Conservation (phyloP, 31 red algal species). For the Porphyra umbilicalis region DNA sequence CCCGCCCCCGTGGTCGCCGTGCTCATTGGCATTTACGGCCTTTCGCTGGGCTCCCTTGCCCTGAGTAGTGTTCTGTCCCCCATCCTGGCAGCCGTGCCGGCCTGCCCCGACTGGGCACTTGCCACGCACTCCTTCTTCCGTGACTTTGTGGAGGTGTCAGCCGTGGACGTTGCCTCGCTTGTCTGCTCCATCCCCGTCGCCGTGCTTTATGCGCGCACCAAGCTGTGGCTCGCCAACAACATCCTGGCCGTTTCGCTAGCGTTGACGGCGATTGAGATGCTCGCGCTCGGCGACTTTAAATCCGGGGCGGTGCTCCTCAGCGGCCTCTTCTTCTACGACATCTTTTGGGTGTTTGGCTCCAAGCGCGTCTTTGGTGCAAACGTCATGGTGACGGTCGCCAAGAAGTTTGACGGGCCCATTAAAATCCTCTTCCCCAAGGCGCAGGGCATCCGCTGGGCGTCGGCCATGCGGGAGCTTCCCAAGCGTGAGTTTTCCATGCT, state of each 20-base stretch:
- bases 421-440: constrained; percentile 65
- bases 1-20: constrained; percentile 59
- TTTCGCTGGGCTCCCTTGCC: constrained; percentile 40
- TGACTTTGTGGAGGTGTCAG: constrained; percentile 22
- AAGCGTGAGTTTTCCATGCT: constrained; percentile 68
- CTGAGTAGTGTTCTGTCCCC: constrained; percentile 29
- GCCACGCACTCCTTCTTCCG: constrained; percentile 23
- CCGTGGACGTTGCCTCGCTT: constrained; percentile 28
- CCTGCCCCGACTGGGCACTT: constrained; percentile 9
- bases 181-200: constrained; percentile 30
- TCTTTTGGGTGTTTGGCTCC: constrained; percentile 92
- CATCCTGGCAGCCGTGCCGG: constrained; percentile 9
- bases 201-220: constrained; percentile 36
- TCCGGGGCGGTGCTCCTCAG: constrained; percentile 41
- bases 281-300: constrained; percentile 75
- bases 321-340: constrained; percentile 86
- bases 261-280: constrained; percentile 63
- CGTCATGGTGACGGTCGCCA: constrained; percentile 87
- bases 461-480: constrained; percentile 3
- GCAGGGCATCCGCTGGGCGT: constrained; percentile 7
- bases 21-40: constrained; percentile 40
- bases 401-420: constrained; percentile 77
- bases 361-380: constrained; percentile 78
- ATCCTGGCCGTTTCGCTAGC: constrained; percentile 59
- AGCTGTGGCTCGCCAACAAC: constrained; percentile 72